These are phyloP conservation scores for Microbotryum silenes-acaulis DNA, from an alignment of 1,284 basidiomycete species.

Conservation along the genomic window DNA sequence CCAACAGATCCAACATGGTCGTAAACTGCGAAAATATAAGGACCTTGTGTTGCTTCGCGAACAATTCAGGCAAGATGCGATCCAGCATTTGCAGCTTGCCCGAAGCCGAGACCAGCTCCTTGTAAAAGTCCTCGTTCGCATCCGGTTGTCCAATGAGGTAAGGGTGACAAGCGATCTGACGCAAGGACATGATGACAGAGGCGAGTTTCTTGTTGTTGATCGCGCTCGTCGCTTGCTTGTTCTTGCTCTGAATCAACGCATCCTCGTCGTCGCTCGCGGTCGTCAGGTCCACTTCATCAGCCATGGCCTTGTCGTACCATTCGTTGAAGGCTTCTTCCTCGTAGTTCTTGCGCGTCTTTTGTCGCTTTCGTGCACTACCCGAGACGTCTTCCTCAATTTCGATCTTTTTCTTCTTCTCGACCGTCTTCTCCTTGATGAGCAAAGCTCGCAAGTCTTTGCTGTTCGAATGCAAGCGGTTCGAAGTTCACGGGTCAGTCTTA, in stretches of 20 bases:
- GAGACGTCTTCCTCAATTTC: not conserved
- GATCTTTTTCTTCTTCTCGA: not conserved
- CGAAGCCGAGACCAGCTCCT: conserved; percentile 68
- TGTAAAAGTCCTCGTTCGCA: conserved; percentile 33
- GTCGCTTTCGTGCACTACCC: not conserved
- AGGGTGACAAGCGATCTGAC: conserved; percentile 63
- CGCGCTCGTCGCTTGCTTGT: conserved; percentile 11
- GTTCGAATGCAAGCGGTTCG: too few relatives aligned
- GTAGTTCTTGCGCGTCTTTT: conserved; percentile 38
- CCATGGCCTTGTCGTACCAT: conserved; percentile 1
- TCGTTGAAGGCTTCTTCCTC: conserved; percentile 39
- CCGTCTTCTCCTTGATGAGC: conserved; percentile 1
- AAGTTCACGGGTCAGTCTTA: too few relatives aligned
- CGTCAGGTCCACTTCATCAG: not conserved
- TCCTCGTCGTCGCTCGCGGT: not conserved
- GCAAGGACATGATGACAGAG: conserved; percentile 88
- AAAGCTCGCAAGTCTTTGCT: not conserved
- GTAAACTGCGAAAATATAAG: conserved; percentile 90
- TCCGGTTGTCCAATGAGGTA: conserved; percentile 71
- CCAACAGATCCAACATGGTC: conserved; percentile 67
- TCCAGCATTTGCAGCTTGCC: conserved; percentile 97
- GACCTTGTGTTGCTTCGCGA: conserved; percentile 76
- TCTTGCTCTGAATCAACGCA: not conserved
- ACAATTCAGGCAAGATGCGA: conserved; percentile 75
- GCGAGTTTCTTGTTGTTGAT: conserved; percentile 79